phyloP scores from a whole-genome alignment of 2,329 filamentous ascomycete genomes.

The Sarocladium oryzae region DNA sequence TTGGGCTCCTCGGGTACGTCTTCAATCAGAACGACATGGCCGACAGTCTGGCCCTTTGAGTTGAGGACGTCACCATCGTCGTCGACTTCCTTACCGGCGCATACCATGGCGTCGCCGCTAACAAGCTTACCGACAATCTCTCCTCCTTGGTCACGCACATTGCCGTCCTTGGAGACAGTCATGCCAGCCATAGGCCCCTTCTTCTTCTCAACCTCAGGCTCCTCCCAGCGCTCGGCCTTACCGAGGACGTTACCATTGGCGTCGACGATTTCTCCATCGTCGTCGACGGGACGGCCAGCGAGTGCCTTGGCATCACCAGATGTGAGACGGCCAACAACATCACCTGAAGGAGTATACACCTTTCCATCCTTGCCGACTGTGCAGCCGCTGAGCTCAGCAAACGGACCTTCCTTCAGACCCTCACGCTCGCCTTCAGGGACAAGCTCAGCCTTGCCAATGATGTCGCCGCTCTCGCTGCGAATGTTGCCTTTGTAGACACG shows the following conservation, averaged over 20 bases:
- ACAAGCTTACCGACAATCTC: slow-evolving; percentile 61
- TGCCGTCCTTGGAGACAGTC: slow-evolving; percentile 52
- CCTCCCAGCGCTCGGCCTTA: slow-evolving; percentile 53
- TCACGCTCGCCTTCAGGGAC: slow-evolving; percentile 61
- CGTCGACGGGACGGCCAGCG: slow-evolving; percentile 67
- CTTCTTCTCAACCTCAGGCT: slow-evolving; percentile 41
- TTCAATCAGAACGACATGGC: slow-evolving; percentile 61
- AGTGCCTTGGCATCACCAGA: slow-evolving; percentile 67
- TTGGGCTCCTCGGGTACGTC: slow-evolving; percentile 43
- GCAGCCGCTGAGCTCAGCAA: slow-evolving; percentile 58
- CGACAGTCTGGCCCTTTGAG: slow-evolving; percentile 58
- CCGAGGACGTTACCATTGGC: slow-evolving; percentile 59
- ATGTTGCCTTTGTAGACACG: too few species aligned
- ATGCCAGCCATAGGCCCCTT: slow-evolving; percentile 46
- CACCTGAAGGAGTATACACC: slow-evolving; percentile 58
- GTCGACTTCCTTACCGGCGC: slow-evolving; percentile 63
- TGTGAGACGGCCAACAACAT: slow-evolving; percentile 64
- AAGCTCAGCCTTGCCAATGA: slow-evolving; percentile 62
- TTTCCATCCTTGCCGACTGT: slow-evolving; percentile 64
- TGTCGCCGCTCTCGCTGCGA: slow-evolving; percentile 64
- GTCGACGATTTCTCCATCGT: slow-evolving; percentile 77
- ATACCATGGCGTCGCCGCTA: slow-evolving; percentile 57
- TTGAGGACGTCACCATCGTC: slow-evolving; percentile 67
- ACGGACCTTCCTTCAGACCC: slow-evolving; percentile 58
- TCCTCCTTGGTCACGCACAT: slow-evolving; percentile 52